Conservation (phyloP, 2,329 filamentous ascomycete species). For the Ophiostoma pallidulum region DNA sequence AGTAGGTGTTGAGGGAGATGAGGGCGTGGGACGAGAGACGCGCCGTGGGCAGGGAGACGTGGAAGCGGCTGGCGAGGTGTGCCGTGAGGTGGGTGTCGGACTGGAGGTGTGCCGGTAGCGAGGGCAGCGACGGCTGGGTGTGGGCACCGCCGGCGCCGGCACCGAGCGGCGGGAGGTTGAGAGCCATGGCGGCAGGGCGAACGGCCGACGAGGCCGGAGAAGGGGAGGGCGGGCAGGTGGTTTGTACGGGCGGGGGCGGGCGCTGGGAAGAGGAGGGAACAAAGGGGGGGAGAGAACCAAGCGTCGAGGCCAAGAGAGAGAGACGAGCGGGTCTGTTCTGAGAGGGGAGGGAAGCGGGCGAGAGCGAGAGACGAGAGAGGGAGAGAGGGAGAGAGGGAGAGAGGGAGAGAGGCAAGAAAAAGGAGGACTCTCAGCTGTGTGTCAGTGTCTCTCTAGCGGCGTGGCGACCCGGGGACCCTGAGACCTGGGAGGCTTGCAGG, state of each 20-base stretch:
- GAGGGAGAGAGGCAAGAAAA: background rate
- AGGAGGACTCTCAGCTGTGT: too few relatives aligned
- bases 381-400: background rate
- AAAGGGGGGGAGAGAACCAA: background rate
- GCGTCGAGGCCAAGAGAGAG: background rate
- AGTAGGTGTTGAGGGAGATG: conserved; percentile 90
- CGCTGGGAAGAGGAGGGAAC: background rate
- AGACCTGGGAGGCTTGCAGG: too few relatives aligned
- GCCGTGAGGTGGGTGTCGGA: conserved; percentile 59
- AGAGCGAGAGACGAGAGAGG: background rate
- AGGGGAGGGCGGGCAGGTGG: background rate
- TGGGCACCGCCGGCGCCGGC: conserved; percentile 51
- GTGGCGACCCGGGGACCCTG: too few relatives aligned
- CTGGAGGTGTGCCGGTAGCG: conserved; percentile 74
- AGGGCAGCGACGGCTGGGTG: conserved; percentile 78
- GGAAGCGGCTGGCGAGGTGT: conserved; percentile 80
- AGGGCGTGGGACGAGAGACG: conserved; percentile 84
- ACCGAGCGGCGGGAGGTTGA: conserved; percentile 41
- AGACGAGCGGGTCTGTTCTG: too few relatives aligned
- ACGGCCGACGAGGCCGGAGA: conserved; percentile 5
- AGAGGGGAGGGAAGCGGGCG: background rate
- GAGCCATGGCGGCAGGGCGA: conserved; percentile 42
- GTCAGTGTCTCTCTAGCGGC: background rate
- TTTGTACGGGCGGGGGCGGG: too few relatives aligned
- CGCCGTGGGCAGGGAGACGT: conserved; percentile 81